These are phyloP conservation scores for Heterobasidion parviporum DNA, from an alignment of 1,284 basidiomycete species.

Conservation along the genomic window DNA sequence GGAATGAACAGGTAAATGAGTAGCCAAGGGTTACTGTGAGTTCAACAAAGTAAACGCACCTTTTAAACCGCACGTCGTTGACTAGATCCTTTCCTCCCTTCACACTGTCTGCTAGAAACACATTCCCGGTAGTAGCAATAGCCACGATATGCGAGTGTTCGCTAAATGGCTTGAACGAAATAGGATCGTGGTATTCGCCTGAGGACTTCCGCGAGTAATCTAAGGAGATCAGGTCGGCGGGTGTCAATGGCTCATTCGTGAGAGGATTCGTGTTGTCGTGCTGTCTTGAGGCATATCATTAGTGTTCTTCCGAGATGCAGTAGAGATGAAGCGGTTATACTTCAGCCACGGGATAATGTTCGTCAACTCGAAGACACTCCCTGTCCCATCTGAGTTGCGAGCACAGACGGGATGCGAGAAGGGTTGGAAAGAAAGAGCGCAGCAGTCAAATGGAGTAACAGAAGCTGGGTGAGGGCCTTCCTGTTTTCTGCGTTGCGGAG, in stretches of 20 bases:
- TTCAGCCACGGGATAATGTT: conserved; percentile 93
- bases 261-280: conserved; percentile 80
- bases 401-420: conserved; percentile 89
- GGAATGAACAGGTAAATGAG: conserved; percentile 3
- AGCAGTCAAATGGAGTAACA: conserved; percentile 83
- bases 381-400: conserved; percentile 70
- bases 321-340: conserved; percentile 36
- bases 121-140: conserved; percentile 85
- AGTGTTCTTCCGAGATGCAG: not conserved
- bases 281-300: conserved; percentile 34
- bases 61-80: conserved; percentile 79
- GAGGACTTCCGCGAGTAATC: conserved; percentile 80
- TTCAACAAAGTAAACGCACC: conserved; percentile 32
- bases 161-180: conserved; percentile 89
- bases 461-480: conserved; percentile 53
- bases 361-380: conserved; percentile 77
- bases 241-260: conserved; percentile 73
- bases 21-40: not conserved
- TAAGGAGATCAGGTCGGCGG: conserved; percentile 79
- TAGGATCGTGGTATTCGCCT: conserved; percentile 83
- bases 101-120: conserved; percentile 85
- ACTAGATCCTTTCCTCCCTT: conserved; percentile 85
- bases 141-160: conserved; percentile 90
- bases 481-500: conserved; percentile 40
- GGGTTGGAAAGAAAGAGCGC: conserved; percentile 86